phyloP scores from a whole-genome alignment of 495 filamentous ascomycete species.

The Daldinia concentrica region DNA sequence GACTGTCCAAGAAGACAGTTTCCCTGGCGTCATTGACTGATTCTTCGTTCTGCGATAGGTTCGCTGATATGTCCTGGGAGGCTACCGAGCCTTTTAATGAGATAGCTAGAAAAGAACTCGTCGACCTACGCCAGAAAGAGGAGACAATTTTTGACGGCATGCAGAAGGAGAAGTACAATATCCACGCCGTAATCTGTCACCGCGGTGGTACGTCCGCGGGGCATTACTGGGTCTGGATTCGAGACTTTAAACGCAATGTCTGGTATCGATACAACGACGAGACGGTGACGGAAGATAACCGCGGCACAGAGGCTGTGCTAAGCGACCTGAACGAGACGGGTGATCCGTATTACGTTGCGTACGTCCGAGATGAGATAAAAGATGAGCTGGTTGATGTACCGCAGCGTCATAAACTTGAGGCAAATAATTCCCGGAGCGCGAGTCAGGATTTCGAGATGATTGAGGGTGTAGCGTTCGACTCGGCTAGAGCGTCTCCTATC shows the following conservation, averaged over 20 bases:
- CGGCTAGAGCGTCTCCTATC: background rate
- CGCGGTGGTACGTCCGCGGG: slow-evolving; percentile 72
- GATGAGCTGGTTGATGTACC: slow-evolving; percentile 67
- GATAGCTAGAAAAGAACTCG: slow-evolving; percentile 11
- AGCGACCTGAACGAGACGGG: slow-evolving; percentile 66
- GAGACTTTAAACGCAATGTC: slow-evolving; percentile 78
- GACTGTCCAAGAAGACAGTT: slow-evolving; percentile 1
- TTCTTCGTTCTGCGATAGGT: slow-evolving; percentile 17
- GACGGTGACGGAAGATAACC: slow-evolving; percentile 71
- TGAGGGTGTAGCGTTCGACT: slow-evolving; percentile 18
- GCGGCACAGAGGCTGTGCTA: slow-evolving; percentile 66
- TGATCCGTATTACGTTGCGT: slow-evolving; percentile 91
- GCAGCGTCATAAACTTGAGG: slow-evolving; percentile 30
- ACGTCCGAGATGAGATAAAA: slow-evolving; percentile 72
- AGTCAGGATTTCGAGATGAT: slow-evolving; percentile 33
- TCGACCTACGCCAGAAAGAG: slow-evolving; percentile 44
- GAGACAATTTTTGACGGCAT: slow-evolving; percentile 55
- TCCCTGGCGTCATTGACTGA: background rate
- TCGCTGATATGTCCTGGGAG: slow-evolving; percentile 24
- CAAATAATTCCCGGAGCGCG: background rate
- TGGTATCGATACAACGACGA: slow-evolving; percentile 98
- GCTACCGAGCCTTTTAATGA: slow-evolving; percentile 28
- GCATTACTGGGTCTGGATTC: slow-evolving; percentile 98
- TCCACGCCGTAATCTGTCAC: slow-evolving; percentile 94
- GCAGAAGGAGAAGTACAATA: slow-evolving; percentile 73